These are phyloP conservation scores for Populus trichocarpa DNA, from an alignment of 441 rosid genomes.

Conservation along the genomic window DNA sequence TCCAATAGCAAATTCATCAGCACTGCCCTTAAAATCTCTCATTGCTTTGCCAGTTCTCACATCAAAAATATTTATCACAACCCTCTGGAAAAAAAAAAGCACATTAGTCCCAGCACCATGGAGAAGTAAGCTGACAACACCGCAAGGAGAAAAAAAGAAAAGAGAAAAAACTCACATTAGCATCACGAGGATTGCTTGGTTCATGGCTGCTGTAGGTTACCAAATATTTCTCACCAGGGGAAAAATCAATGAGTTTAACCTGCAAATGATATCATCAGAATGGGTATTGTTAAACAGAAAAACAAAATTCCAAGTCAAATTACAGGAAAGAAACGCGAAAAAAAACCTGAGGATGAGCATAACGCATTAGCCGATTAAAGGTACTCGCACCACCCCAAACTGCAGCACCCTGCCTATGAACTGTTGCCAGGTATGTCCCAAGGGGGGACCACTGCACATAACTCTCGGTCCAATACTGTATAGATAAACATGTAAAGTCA, in stretches of 20 bases:
- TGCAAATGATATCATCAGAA: conserved; percentile 22
- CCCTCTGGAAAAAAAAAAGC: conserved; percentile 48
- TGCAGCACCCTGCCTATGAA: conserved; percentile 92
- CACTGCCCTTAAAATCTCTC: conserved; percentile 94
- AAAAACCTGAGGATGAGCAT: conserved; percentile 78
- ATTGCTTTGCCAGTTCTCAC: conserved; percentile 83
- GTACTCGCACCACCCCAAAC: conserved; percentile 92
- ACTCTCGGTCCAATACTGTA: conserved; percentile 91
- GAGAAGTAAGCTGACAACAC: background rate
- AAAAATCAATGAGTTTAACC: conserved; percentile 88
- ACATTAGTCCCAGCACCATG: conserved; percentile 16
- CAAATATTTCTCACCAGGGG: conserved; percentile 86
- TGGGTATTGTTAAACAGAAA: conserved; percentile 7
- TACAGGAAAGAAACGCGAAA: background rate
- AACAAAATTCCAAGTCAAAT: background rate
- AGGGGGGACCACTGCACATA: conserved; percentile 96
- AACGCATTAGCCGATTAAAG: conserved; percentile 84
- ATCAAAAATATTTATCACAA: conserved; percentile 76
- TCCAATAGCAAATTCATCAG: conserved; percentile 88
- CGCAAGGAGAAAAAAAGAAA: background rate
- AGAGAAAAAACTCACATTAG: conserved; percentile 49
- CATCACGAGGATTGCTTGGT: conserved; percentile 94
- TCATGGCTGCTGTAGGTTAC: conserved; percentile 92
- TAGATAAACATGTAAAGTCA: background rate
- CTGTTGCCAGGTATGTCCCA: conserved; percentile 90